phyloP scores from a whole-genome alignment of 306 rosid genomes.

The Acacia melanoxylon region DNA sequence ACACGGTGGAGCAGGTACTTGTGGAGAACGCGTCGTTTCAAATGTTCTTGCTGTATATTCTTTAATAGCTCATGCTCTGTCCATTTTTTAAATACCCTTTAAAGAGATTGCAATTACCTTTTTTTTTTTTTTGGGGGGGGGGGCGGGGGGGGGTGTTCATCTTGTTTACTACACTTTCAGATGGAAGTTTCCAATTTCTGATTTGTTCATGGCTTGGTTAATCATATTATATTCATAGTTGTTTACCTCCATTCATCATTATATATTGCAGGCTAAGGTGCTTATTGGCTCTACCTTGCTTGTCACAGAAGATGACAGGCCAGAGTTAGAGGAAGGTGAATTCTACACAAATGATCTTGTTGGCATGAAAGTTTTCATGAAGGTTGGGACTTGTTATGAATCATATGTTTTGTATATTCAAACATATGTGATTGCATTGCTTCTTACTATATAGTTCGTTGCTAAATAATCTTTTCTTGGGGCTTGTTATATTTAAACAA shows the following conservation, averaged over 20 bases:
- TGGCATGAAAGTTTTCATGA: conserved; percentile 83
- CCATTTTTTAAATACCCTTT: not conserved
- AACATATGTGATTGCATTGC: not conserved
- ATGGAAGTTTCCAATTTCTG: not conserved
- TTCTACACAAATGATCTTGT: conserved; percentile 82
- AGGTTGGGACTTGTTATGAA: conserved; percentile 51
- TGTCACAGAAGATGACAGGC: conserved; percentile 85
- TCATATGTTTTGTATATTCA: not conserved
- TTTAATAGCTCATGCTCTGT: not conserved
- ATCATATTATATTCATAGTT: conserved; percentile 17
- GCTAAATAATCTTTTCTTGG: not conserved
- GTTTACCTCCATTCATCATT: conserved; percentile 29
- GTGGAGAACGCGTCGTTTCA: not conserved
- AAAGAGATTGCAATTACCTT: not conserved
- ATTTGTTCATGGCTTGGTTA: conserved; percentile 7
- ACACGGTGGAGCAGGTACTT: conserved; percentile 68
- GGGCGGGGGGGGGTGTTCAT: no score
- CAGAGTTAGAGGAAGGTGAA: conserved; percentile 83
- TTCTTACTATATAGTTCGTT: conserved; percentile 3
- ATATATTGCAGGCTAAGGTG: conserved; percentile 71
- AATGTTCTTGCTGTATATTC: not conserved
- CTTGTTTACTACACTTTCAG: not conserved
- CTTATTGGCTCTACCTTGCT: conserved; percentile 85
- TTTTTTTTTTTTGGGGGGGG: no score
- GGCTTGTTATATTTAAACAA: not conserved